phyloP scores from a whole-genome alignment of 2,329 filamentous ascomycete species.

The Aspergillus jensenii region DNA sequence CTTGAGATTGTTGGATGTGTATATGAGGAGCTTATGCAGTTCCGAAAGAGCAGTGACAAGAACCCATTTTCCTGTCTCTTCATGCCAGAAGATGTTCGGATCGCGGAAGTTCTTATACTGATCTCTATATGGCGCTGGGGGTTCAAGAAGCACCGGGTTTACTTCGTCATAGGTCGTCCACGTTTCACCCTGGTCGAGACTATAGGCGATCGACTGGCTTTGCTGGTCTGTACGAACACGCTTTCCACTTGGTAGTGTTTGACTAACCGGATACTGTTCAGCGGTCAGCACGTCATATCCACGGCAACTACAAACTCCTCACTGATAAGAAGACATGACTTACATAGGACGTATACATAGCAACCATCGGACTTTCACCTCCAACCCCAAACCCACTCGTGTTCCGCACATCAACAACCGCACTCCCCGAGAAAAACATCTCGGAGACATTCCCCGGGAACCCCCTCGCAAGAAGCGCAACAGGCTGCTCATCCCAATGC shows the following conservation, averaged over 20 bases:
- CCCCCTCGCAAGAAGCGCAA: constrained; percentile 36
- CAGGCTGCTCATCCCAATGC: constrained; percentile 12
- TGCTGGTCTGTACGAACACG: constrained; percentile 15
- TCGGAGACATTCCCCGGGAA: constrained; percentile 48
- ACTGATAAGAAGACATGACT: neutral
- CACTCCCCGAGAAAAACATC: constrained; percentile 56
- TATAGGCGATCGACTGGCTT: constrained; percentile 12
- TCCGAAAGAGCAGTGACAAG: constrained; percentile 16
- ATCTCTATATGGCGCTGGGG: constrained; percentile 49
- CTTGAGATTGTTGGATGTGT: constrained; percentile 27
- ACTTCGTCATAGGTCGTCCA: constrained; percentile 46
- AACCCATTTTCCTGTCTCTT: constrained; percentile 22
- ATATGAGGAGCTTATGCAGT: constrained; percentile 24
- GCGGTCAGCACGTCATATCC: neutral
- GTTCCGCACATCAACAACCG: constrained; percentile 62
- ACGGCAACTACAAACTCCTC: neutral
- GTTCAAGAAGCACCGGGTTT: constrained; percentile 60
- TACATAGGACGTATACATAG: constrained; percentile 54
- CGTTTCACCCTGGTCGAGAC: constrained; percentile 10
- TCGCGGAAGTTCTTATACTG: constrained; percentile 52
- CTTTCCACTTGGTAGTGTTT: constrained; percentile 26
- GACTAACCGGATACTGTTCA: constrained; percentile 19
- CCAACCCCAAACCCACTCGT: constrained; percentile 65
- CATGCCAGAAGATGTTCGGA: constrained; percentile 55
- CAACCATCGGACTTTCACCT: constrained; percentile 62